phyloP scores from a whole-genome alignment of 768 basidiomycete genomes.

The Panaeolus papilionaceus region DNA sequence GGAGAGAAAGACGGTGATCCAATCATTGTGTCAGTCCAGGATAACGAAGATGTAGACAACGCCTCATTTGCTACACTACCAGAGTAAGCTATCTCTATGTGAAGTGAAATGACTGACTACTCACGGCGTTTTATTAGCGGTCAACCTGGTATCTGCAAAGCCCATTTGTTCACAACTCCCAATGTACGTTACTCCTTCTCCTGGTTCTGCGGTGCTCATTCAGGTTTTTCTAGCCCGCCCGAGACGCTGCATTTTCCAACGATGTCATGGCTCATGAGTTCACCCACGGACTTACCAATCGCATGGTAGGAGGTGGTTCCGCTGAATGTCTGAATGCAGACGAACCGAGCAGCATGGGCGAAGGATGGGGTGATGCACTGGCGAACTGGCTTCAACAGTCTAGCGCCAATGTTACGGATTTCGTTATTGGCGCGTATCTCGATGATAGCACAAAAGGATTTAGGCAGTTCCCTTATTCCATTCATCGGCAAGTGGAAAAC shows the following conservation, averaged over 20 bases:
- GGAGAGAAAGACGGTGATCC: constrained; percentile 57
- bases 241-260: constrained; percentile 70
- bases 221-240: constrained; percentile 44
- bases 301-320: constrained; percentile 62
- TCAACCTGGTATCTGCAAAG: constrained; percentile 13
- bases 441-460: constrained; percentile 42
- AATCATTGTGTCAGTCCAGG: constrained; percentile 41
- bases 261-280: constrained; percentile 61
- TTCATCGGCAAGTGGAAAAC: constrained; percentile 37
- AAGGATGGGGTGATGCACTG: constrained; percentile 64
- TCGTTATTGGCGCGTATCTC: constrained; percentile 57
- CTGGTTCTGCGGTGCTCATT: background rate
- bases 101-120: too few species aligned
- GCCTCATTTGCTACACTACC: constrained; percentile 42
- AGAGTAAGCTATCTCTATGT: constrained; percentile 10
- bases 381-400: constrained; percentile 54
- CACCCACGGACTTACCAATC: constrained; percentile 56
- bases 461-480: constrained; percentile 5
- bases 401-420: constrained; percentile 38
- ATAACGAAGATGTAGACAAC: constrained; percentile 36
- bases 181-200: constrained; percentile 25
- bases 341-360: constrained; percentile 73
- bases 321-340: constrained; percentile 65
- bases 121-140: background rate
- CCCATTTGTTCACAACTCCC: background rate